Evolutionary conservation across 805 yeast species (phyloP), one percentile per base, ranked within the genome.

Genomic region (Pichia insulana): DNA sequence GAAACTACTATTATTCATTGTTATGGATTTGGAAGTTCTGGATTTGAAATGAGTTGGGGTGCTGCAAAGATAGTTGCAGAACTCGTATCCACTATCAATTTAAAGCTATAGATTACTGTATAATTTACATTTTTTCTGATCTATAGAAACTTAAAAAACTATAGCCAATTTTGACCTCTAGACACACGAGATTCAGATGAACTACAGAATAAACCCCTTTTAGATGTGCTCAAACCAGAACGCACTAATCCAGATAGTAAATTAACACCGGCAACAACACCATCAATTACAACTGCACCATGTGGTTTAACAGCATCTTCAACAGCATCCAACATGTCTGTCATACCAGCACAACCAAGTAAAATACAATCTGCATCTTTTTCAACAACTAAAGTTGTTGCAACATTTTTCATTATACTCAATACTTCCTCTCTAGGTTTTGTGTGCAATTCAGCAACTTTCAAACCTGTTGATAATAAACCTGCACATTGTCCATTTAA

Each of bases 261-360:
- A 7, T 62, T 63, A 10, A 62, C 62, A 12, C 53, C 53, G 3
- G 51, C 46, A 31, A 44, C 44, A 16, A 51, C 55, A 16, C 55
- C 53, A 20, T 96, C 96, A 54, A 84, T 73, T 20, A 86, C 68
- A 59, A 86, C 96, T 43, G 88, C 76, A 61, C 89, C 97, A 61
- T 86, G 80, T 25, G 87, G 78, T 63, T 87, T 95, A 95, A 90
- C 89, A 34, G 81, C 87, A 7, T 88, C 95, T 64, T 89, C 95
- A 47, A 89, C 78, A 2, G 92, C 89, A 41, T 79, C 95, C 40
- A 96, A 97, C 53, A 89, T 83, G 56, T 89, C 97, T 41, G 89
- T 80, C 54, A 89, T 65, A 49, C 97, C 75, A 22, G 87, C 97
- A 58, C 90, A 51, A 17, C 55, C 55, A 6, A 51, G 44, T 19